Conservation (phyloP, 1,284 basidiomycete genomes). For the Polyporus tsugae region DNA sequence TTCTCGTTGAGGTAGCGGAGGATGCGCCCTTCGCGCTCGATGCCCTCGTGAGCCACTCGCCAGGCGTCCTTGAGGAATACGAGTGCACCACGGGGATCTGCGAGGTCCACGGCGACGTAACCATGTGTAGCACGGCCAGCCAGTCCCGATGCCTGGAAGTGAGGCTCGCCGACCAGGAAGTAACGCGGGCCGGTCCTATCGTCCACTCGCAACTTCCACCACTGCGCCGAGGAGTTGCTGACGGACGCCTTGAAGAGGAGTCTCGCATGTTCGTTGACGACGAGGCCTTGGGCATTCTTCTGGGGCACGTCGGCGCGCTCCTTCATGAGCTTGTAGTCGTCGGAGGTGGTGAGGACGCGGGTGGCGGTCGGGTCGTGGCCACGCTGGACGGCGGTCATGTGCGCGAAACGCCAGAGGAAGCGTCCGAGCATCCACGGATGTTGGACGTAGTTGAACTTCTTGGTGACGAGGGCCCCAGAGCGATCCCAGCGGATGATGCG, state of each 20-base stretch:
- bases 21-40: slow-evolving; percentile 12
- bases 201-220: slow-evolving; percentile 16
- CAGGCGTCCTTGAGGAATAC: slow-evolving; percentile 24
- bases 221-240: slow-evolving; percentile 2
- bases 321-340: not conserved
- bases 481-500: slow-evolving; percentile 25
- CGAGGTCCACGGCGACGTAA: slow-evolving; percentile 18
- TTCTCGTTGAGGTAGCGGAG: slow-evolving; percentile 15
- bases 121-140: slow-evolving; percentile 19
- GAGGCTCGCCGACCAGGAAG: slow-evolving; percentile 16
- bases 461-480: slow-evolving; percentile 14
- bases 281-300: not conserved
- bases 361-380: slow-evolving; percentile 24
- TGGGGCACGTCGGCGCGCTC: not conserved
- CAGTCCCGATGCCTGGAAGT: slow-evolving; percentile 11
- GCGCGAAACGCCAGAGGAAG: slow-evolving; percentile 26
- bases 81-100: not conserved
- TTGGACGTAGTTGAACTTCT: slow-evolving; percentile 25
- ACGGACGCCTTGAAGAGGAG: slow-evolving; percentile 3
- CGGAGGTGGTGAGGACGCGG: not conserved
- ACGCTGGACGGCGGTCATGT: not conserved
- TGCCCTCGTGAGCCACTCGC: slow-evolving; percentile 3
- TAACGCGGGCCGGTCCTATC: not conserved
- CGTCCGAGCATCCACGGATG: slow-evolving; percentile 12
- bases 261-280: slow-evolving; percentile 10